phyloP scores from a whole-genome alignment of 805 yeast genomes.

The Teunomyces atbi region DNA sequence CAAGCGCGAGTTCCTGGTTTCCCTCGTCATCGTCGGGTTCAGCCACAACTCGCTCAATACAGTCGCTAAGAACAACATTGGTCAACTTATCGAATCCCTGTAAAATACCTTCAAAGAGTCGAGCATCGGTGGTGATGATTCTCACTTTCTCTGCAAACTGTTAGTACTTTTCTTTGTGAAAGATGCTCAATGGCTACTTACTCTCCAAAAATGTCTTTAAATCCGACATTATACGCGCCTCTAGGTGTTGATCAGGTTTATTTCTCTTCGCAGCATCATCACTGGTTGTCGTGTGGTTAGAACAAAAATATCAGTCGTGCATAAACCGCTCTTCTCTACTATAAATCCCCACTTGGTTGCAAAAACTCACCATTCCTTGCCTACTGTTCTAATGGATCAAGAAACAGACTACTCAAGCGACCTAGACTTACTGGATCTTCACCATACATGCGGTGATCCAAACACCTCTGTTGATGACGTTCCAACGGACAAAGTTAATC shows the following conservation, averaged over 20 bases:
- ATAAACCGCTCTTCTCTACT: background rate
- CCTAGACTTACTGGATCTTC: constrained; percentile 6
- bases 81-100: constrained; percentile 65
- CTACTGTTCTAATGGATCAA: constrained; percentile 1
- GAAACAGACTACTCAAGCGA: constrained; percentile 24
- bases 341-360: background rate
- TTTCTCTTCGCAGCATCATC: background rate
- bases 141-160: constrained; percentile 45
- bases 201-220: constrained; percentile 13
- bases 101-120: constrained; percentile 44
- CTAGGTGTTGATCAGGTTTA: background rate
- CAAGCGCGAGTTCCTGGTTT: constrained; percentile 43
- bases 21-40: constrained; percentile 36
- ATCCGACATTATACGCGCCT: constrained; percentile 11
- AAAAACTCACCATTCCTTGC: background rate
- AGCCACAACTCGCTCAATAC: constrained; percentile 51
- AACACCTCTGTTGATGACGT: background rate
- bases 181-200: constrained; percentile 6
- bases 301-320: background rate
- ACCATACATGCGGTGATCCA: background rate
- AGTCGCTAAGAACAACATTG: constrained; percentile 53
- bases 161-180: constrained; percentile 13
- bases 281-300: background rate
- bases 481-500: background rate
- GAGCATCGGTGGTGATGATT: constrained; percentile 57